Base-by-base conservation (phyloP, 2,329 filamentous ascomycete genomes). In the Fusarium nurragi region DNA sequence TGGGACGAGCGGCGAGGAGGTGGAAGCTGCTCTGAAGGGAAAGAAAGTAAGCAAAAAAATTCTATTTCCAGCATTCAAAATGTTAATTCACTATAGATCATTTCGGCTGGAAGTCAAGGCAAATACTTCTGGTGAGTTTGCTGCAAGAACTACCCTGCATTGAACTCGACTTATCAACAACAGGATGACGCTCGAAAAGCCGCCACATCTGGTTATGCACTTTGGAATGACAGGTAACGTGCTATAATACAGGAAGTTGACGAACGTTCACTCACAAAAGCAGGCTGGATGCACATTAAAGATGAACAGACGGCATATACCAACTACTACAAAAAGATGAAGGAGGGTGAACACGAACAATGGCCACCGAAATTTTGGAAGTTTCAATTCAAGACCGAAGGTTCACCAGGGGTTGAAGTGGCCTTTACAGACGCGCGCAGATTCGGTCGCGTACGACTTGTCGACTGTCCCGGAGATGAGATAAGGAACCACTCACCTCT, bases 341-440 rank as follows among this genome's bases (percentile, higher is more conserved):
- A 83, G 60, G 76, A 85, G 30, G 84, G 85, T 26, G 83, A 88
- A 45, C 81, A 78, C n/a, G 77, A 80, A 8, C 69, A 84, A 44
- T 98, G 94, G 94, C 95, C 95, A 14, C 95, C 95, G 0, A 91
- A 89, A 69, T 97, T 89, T 77, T 92, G 89, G 87, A 98, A 97
- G 70, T 97, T 97, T 68, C 80, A 91, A 6, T 77, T 97, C 18
- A 85, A 89, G 68, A 88, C 91, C 6, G 78, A 82, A 18, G 84
- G 84, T 28, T 78, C 77, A 2, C 77, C 84, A 3, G 76, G 77
- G 10, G 79, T 86, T 73, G 74, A 90, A 82, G 78, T 90, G 23
- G 94, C 94, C 2, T 98, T 97, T 75, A 90, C 93, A 2, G 95
- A 99, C 75, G 79, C 90, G 5, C 86, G 95, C 44, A 83, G 95